Percentiles rank a stretch among this genome's conserved stretches.
phyloP scores from a whole-genome alignment of 192 early-diverging fungal species.

The Phycomyces blakesleeanus region DNA sequence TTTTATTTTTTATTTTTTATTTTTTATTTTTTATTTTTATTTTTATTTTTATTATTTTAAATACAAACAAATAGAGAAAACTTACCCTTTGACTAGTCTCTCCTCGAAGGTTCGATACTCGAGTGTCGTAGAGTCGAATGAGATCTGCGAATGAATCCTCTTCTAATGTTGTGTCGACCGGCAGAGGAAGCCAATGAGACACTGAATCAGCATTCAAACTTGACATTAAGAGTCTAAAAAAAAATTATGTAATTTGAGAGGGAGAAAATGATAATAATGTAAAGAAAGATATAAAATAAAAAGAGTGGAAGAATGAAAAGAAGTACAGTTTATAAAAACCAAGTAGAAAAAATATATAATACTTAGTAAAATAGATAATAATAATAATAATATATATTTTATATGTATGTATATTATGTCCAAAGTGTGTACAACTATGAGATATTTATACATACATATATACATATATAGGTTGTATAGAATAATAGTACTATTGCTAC shows the following conservation, averaged over 20 bases:
- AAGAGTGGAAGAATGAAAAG: neutral
- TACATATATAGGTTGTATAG: neutral
- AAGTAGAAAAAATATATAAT: too few relatives aligned
- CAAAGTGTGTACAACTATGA: neutral
- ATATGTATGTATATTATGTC: too few relatives aligned
- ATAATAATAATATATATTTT: too few relatives aligned
- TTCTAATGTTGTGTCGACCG: constrained; percentile 12
- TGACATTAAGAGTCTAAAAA: neutral
- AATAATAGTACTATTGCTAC: too few relatives aligned
- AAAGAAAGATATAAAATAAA: neutral
- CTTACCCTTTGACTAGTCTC: too few relatives aligned
- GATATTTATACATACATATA: neutral
- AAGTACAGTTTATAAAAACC: too few relatives aligned
- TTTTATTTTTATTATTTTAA: too few relatives aligned
- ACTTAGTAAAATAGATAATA: too few relatives aligned
- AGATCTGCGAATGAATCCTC: constrained; percentile 32
- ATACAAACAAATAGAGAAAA: too few relatives aligned
- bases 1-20: neutral
- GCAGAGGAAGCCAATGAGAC: constrained; percentile 19
- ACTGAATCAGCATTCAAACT: neutral
- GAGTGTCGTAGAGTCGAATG: constrained; percentile 26
- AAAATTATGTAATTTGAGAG: neutral
- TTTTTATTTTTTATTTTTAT: too few relatives aligned
- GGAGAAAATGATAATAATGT: neutral
- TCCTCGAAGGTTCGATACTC: constrained; percentile 9